Percentiles rank a stretch among this genome's conserved stretches.
Conservation (phyloP, 2,329 filamentous ascomycete genomes). For the Pseudogymnoascus sp. region DNA sequence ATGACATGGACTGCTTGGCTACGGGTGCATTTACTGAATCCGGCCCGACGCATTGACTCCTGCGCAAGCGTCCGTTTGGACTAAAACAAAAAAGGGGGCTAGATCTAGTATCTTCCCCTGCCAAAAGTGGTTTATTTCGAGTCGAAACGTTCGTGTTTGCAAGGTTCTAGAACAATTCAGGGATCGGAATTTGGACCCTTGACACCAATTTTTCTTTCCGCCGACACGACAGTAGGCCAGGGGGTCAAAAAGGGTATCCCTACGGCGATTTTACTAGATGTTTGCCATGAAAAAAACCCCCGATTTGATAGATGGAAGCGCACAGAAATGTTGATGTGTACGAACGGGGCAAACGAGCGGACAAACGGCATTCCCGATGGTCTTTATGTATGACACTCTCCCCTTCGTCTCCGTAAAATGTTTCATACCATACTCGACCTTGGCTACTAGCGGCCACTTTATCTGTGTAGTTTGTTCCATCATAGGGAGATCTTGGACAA, state of each 20-base stretch:
- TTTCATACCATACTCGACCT: not conserved
- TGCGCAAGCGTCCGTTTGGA: slow-evolving; percentile 7
- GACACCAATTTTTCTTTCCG: not conserved
- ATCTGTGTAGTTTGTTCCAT: slow-evolving; percentile 3
- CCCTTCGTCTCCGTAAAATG: not conserved
- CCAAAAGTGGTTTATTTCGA: slow-evolving; percentile 1
- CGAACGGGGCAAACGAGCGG: not conserved
- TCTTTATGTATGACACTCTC: not conserved
- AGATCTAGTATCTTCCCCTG: slow-evolving; percentile 1
- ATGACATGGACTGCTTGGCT: not conserved
- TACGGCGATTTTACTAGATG: not conserved
- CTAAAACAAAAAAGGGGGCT: not conserved
- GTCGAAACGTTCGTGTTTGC: slow-evolving; percentile 1
- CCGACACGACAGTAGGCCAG: not conserved
- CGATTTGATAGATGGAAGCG: not conserved
- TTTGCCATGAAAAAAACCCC: not conserved
- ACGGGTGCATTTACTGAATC: not conserved
- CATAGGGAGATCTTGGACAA: not conserved
- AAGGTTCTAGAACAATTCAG: slow-evolving; percentile 1
- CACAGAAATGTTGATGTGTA: not conserved
- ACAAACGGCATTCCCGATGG: not conserved
- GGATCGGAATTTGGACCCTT: not conserved
- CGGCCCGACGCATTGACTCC: slow-evolving; percentile 4
- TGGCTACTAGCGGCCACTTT: not conserved
- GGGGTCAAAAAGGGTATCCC: not conserved